These are phyloP conservation scores for Eucalyptus dawsonii DNA, from an alignment of 345 rosid genomes.

Conservation along the genomic window DNA sequence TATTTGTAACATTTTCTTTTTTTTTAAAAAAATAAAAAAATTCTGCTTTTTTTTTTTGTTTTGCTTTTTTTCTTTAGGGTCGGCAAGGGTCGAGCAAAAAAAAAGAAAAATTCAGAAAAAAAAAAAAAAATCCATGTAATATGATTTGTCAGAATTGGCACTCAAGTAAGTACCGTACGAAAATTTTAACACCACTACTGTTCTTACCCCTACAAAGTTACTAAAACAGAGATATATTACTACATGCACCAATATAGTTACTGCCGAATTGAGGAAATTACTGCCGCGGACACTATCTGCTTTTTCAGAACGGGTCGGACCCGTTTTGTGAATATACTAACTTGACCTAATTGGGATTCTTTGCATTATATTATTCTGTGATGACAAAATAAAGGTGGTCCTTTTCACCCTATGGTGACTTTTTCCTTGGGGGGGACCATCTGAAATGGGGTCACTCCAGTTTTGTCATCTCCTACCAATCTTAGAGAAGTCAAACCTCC, in stretches of 20 bases:
- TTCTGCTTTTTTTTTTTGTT: too few species aligned
- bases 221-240: not conserved
- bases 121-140: too few species aligned
- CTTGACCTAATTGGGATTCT: not conserved
- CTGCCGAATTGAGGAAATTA: not conserved
- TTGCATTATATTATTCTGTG: not conserved
- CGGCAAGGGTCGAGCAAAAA: fast-evolving
- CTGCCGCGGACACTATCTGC: not conserved
- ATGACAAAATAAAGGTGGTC: not conserved
- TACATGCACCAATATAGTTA: not conserved
- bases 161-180: fast-evolving
- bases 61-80: fast-evolving
- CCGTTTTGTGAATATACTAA: not conserved
- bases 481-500: not conserved
- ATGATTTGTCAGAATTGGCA: too few species aligned
- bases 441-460: not conserved
- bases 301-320: not conserved
- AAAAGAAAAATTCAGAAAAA: too few species aligned
- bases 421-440: not conserved
- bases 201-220: too few species aligned
- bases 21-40: fast-evolving
- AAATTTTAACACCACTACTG: too few species aligned
- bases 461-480: not conserved
- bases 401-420: not conserved
- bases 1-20: too few species aligned